A percentile compares a stretch with the other conserved stretches of the same genome.
These are phyloP conservation scores for Hypoxylon trugodes DNA, from an alignment of 495 filamentous ascomycete genomes.

Conservation along the genomic window DNA sequence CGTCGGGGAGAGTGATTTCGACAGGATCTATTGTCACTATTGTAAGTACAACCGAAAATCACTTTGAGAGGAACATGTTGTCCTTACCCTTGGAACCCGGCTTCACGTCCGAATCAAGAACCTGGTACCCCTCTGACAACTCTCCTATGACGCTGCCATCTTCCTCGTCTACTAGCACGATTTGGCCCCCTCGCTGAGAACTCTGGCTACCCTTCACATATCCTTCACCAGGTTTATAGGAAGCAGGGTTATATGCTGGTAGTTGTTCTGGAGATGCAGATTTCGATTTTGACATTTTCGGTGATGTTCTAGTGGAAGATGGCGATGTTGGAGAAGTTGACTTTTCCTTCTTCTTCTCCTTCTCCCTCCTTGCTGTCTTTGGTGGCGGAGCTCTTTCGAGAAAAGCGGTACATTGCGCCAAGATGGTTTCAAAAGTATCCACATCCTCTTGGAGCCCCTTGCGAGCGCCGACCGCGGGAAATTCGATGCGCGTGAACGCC, in stretches of 20 bases:
- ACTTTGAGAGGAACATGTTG: background rate
- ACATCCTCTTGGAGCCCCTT: slow-evolving; percentile 87
- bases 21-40: slow-evolving; percentile 74
- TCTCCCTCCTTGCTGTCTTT: slow-evolving; percentile 47
- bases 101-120: slow-evolving; percentile 77
- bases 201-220: slow-evolving; percentile 67
- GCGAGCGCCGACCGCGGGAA: slow-evolving; percentile 73
- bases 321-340: slow-evolving; percentile 50
- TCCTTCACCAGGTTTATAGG: slow-evolving; percentile 80
- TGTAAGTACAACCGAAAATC: background rate
- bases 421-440: slow-evolving; percentile 95
- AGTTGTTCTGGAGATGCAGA: slow-evolving; percentile 52
- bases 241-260: slow-evolving; percentile 79
- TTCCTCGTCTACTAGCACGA: slow-evolving; percentile 95
- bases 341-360: slow-evolving; percentile 65
- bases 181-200: slow-evolving; percentile 67
- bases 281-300: slow-evolving; percentile 46
- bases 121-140: slow-evolving; percentile 79
- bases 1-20: slow-evolving; percentile 82
- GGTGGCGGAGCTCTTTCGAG: slow-evolving; percentile 77
- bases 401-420: slow-evolving; percentile 95
- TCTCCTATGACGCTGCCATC: slow-evolving; percentile 95
- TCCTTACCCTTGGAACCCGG: slow-evolving; percentile 85
- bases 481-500: slow-evolving; percentile 90
- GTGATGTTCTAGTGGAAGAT: slow-evolving; percentile 52